phyloP scores from a whole-genome alignment of 2,329 filamentous ascomycete species.

The Claviceps lovelessii region DNA sequence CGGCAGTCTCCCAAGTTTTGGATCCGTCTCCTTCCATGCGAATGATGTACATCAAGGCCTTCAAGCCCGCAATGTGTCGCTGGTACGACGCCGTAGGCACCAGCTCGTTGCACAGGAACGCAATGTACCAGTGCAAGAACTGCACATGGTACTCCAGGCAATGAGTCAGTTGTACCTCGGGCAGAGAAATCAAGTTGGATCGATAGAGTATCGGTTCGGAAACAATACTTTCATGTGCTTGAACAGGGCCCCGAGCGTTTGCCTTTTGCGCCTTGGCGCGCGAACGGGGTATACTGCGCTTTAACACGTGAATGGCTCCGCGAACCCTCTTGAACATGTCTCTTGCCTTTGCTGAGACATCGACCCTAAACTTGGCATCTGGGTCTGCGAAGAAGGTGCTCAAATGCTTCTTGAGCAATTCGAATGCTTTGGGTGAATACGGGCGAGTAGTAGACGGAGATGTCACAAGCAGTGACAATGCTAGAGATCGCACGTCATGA shows the following conservation, averaged over 20 bases:
- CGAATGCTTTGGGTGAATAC: slow-evolving; percentile 47
- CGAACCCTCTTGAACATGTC: slow-evolving; percentile 64
- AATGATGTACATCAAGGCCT: slow-evolving; percentile 52
- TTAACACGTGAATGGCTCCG: slow-evolving; percentile 45
- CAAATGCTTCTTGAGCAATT: slow-evolving; percentile 50
- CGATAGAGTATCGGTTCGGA: slow-evolving; percentile 22
- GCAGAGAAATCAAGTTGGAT: slow-evolving; percentile 25
- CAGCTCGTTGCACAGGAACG: slow-evolving; percentile 60
- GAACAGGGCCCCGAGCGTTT: slow-evolving; percentile 6
- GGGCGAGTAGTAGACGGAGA: slow-evolving; percentile 63
- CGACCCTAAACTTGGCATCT: slow-evolving; percentile 73
- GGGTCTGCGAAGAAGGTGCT: slow-evolving; percentile 65
- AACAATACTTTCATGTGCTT: slow-evolving; percentile 2
- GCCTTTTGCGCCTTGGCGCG: slow-evolving; percentile 22
- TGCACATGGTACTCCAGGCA: slow-evolving; percentile 36
- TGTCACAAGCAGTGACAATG: slow-evolving; percentile 64
- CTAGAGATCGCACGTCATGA: slow-evolving; percentile 58
- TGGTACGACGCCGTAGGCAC: slow-evolving; percentile 77
- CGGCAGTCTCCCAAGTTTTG: slow-evolving; percentile 23
- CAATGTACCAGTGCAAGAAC: slow-evolving; percentile 63
- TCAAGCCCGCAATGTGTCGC: slow-evolving; percentile 69
- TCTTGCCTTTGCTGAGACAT: slow-evolving; percentile 60
- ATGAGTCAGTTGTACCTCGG: slow-evolving; percentile 22
- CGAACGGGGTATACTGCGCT: slow-evolving; percentile 26
- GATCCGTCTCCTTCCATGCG: slow-evolving; percentile 49